Base-by-base conservation (phyloP, 2,329 filamentous ascomycete species). In the Aspergillus ruber region DNA sequence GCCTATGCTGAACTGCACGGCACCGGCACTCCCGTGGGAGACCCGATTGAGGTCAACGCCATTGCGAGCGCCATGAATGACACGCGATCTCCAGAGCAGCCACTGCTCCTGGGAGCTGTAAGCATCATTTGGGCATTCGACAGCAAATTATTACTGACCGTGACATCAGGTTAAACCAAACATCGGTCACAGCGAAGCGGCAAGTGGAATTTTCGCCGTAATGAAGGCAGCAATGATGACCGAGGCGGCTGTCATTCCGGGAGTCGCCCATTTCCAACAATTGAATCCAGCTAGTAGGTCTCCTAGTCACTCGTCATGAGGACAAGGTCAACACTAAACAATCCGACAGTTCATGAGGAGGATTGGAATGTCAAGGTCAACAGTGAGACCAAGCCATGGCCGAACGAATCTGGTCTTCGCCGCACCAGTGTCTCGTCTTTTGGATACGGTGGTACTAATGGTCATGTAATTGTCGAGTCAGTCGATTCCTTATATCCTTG, bases 361-460 rank as follows among this genome's bases (percentile, higher is more conserved):
- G 38, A 21, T 9, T 41, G 38, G 38, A 41, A 41, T 12, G 15
- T 41, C 9, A 8, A 41, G 38, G 38, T 41, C 10, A n/a, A 8
- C 8, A 20, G 8, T 7, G 17, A 41, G 8, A n/a, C 15, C 38
- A 6, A 10, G 15, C 17, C 38, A 20, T 47, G 60, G 17, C 57
- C 54, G n/a, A 53, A 48, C 1, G 52, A 56, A 25, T 44, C 54
- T 6, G 20, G 25, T 29, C 38, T 45, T n/a, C 50, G 51, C 29
- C 48, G 68, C 36, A 69, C 69, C 9, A 70, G 69, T 21, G 63
- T 76, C 1, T 74, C 72, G 48, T 67, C 67, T 7, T 76, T 76
- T 49, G 72, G 63, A 0, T 59, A 58, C 32, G 64, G 63, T 21
- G 64, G 63, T 9, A 59, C 62, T 4, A 67, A 66, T 49, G 58